Conservation (phyloP, 2,329 filamentous ascomycete genomes). For the Sporothrix mexicana region DNA sequence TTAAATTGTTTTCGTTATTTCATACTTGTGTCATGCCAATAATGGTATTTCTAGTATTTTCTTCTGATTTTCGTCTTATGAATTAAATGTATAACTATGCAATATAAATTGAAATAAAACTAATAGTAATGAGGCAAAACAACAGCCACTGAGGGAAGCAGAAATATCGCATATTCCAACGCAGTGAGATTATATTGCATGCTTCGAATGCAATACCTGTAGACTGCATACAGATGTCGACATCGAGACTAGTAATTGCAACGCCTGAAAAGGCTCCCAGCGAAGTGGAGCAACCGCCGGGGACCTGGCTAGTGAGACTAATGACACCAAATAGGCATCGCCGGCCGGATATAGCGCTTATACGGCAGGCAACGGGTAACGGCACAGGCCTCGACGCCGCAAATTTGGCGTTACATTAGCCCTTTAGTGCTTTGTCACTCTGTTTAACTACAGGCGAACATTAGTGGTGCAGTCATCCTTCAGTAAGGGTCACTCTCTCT, state of each 20-base stretch:
- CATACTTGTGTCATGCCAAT: neutral
- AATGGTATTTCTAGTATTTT: neutral
- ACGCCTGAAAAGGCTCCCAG: neutral
- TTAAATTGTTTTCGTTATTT: neutral
- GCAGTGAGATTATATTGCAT: neutral
- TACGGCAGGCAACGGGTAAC: neutral
- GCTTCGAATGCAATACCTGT: neutral
- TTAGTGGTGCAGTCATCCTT: neutral
- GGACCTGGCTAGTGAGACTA: neutral
- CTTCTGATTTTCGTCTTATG: neutral
- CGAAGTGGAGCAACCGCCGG: neutral
- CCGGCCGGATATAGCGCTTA: slow-evolving; percentile 19
- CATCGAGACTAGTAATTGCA: slow-evolving; percentile 17
- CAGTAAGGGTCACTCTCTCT: neutral
- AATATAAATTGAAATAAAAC: neutral
- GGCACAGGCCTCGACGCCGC: neutral
- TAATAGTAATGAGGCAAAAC: neutral
- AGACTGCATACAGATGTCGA: slow-evolving; percentile 5
- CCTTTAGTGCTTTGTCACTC: neutral
- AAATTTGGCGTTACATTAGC: neutral
- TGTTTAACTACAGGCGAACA: neutral
- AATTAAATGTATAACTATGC: neutral
- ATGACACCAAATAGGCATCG: neutral
- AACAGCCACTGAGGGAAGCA: neutral
- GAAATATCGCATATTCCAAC: neutral